Evolutionary conservation across 1,139 yeast species (phyloP), one percentile per base, ranked within the genome.

Genomic region (Wickerhamomyces sp.): DNA sequence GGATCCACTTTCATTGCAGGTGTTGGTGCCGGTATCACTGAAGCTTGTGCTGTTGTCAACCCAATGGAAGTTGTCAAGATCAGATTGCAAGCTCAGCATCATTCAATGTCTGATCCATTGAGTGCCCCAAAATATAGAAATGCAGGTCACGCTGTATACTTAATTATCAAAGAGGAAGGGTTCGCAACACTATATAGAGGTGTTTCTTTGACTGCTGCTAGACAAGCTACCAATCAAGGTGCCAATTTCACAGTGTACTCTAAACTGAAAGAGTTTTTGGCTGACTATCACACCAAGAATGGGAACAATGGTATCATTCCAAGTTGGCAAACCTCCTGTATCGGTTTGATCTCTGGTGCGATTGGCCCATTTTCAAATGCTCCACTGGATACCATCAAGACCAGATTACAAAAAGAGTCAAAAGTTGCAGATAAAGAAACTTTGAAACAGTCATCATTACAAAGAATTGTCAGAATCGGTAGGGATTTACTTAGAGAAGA

Each of bases 191-290:
- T 93, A 51, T 93, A 93, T 75, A 78, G 97, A 65, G 99, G 99
- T 65, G 98, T 93, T 36, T 79, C 94, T 3, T 78, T 93, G 61
- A 93, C 99, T 33, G 96, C 97, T 41, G 96, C 96, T 27, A 84
- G 99, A 72, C 99, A 93, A 68, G 98, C 98, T 34, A 85, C 96
- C 50, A 93, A 93, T 74, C 99, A 93, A 70, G 99, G 98, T 73
- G 98, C 95, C 44, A 93, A 93, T 71, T 93, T 93, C 69, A 91
- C 98, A 8, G 96, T 90, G 29, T 93, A 91, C 72, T 87, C 96
- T 29, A 85, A 86, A 66, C 70, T 91, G 57, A 89, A 84, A 67
- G 84, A 83, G 59, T 72, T 67, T 57, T 76, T 90, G 58, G 86
- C 80, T 63, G 79, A 76, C 34, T 77, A 82, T 58, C 91, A 90